Evolutionary conservation across 768 basidiomycete genomes (phyloP), one percentile per base, ranked within the genome.

Genomic region (Obba rivulosa): DNA sequence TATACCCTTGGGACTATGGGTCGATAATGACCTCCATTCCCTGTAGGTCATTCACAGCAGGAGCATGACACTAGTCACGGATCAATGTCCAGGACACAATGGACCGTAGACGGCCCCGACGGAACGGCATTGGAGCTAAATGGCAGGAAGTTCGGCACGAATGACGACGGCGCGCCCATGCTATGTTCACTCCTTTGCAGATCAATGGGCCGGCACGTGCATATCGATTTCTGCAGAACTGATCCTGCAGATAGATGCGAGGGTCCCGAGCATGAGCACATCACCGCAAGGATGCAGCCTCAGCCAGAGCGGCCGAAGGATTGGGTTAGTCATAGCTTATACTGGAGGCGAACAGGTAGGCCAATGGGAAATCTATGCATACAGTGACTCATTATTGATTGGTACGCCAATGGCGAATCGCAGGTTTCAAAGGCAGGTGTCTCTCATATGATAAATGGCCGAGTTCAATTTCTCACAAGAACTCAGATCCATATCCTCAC

Each of bases 21-120:
- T n/a, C n/a, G n/a, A n/a, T n/a, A n/a, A n/a, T n/a, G n/a, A 13
- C 24, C n/a, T 36, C 18, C 25, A 43, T 10, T 16, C n/a, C n/a
- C 10, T 23, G 16, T 36, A 83, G 81, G 76, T 0, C 82, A 84
- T 48, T 48, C 77, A 0, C 80, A 83, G 48, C 69, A 74, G 52
- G 77, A 80, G 39, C 81, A 84, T 34, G 80, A 81, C 38, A 84
- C 81, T 0, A 69, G 69, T 14, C 81, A 84, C 48, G 83, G 81
- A 4, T 81, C 79, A 1, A 83, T 83, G 80, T 75, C 78, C 0
- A 69, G 65, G 47, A 76, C 78, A 0, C 67, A 69, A 36, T 84
- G 83, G 83, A 66, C 74, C 0, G 57, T 82, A 3, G 78, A 81
- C 45, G 76, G 74, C 1, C 70, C 72, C 1, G 75, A 79, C 8